Evolutionary conservation across 129 eudicot genomes (phyloP).

Genomic region (Lactuca sativa): DNA sequence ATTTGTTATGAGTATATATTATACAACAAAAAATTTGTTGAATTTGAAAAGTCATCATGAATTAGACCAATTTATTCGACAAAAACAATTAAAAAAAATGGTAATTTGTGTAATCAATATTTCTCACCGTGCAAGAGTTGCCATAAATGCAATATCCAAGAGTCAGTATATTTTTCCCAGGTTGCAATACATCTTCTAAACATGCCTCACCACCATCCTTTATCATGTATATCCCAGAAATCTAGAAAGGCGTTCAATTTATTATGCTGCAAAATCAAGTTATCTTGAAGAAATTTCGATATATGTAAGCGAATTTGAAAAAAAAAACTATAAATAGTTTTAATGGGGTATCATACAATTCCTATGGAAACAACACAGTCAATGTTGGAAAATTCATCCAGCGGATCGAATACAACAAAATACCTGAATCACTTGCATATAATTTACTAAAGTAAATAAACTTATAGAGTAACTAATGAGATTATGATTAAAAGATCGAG

Average conservation of each 20-base stretch:
- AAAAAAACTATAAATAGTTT: neutral
- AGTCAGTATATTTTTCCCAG: conserved; percentile 90
- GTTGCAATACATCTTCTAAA: conserved; percentile 79
- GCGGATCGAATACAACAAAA: conserved; percentile 89
- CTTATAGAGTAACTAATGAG: neutral
- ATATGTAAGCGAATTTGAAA: neutral
- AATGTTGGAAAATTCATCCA: conserved; percentile 97
- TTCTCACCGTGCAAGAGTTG: conserved; percentile 92
- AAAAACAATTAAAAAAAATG: neutral
- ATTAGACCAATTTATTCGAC: neutral
- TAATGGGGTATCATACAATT: conserved; percentile 52
- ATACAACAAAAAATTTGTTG: neutral
- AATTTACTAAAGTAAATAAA: neutral
- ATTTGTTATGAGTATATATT: too few species aligned
- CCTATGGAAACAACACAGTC: conserved; percentile 99
- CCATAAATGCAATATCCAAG: conserved; percentile 99
- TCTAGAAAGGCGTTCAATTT: conserved; percentile 45
- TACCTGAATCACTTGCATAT: conserved; percentile 51
- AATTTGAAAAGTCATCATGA: neutral
- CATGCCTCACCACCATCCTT: conserved; percentile 59
- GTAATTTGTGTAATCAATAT: too few species aligned
- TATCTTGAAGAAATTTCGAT: conserved; percentile 14
- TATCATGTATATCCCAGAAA: conserved; percentile 84
- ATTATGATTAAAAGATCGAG: neutral
- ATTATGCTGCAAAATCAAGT: conserved; percentile 23